Percentiles rank a stretch among this genome's conserved stretches.
phyloP scores from a whole-genome alignment of 495 filamentous ascomycete species.

The Penicillium silybi region DNA sequence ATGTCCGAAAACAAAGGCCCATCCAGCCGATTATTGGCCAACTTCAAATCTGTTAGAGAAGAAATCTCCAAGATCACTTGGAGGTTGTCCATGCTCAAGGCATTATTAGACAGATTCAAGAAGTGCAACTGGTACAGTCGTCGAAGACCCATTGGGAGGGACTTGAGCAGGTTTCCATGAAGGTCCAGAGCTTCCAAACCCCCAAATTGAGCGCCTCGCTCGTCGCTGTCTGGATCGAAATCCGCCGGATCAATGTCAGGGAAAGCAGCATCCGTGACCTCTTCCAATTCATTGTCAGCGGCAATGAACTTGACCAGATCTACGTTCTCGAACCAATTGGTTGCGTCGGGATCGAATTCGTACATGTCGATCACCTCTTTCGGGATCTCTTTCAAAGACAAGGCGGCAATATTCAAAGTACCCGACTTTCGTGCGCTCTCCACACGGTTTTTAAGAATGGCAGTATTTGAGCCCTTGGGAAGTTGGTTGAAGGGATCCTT shows the following conservation, averaged over 20 bases:
- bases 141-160: constrained; percentile 69
- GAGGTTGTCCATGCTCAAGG: constrained; percentile 64
- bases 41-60: constrained; percentile 70
- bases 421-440: constrained; percentile 74
- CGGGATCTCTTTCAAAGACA: constrained; percentile 78
- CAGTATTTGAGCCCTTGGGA: constrained; percentile 57
- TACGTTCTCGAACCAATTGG: constrained; percentile 87
- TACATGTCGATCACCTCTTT: constrained; percentile 89
- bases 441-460: constrained; percentile 68
- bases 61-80: constrained; percentile 67
- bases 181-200: constrained; percentile 80
- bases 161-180: constrained; percentile 71
- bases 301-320: constrained; percentile 86
- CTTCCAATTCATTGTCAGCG: constrained; percentile 85
- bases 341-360: constrained; percentile 57
- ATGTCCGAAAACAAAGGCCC: constrained; percentile 59
- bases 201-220: constrained; percentile 71
- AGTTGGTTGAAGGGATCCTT: constrained; percentile 68
- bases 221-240: constrained; percentile 56
- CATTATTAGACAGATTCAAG: constrained; percentile 84
- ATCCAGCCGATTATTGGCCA: constrained; percentile 72
- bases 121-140: constrained; percentile 67
- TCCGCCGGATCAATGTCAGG: constrained; percentile 63
- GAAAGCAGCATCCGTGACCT: constrained; percentile 68
- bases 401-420: constrained; percentile 81